Evolutionary conservation across 371 early-diverging fungal genomes (phyloP).

Genomic region (Mortierella sp.): DNA sequence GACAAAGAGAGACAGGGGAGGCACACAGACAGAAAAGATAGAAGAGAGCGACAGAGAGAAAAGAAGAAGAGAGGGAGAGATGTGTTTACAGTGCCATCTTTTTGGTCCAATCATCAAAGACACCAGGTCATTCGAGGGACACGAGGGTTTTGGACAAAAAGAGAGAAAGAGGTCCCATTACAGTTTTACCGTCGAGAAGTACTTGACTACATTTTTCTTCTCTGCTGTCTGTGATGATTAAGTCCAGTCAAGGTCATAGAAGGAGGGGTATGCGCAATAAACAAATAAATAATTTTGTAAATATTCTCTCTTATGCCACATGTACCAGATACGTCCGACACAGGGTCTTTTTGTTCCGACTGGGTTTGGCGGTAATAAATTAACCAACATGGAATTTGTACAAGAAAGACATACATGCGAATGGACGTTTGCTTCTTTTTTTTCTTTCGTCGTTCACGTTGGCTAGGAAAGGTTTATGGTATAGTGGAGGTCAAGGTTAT

Average conservation of each 20-base stretch:
- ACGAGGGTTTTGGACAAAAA: too few relatives aligned
- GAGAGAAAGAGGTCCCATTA: neutral
- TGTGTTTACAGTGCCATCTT: neutral
- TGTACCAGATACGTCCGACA: neutral
- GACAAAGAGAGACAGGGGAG: neutral
- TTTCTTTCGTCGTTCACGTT: too few relatives aligned
- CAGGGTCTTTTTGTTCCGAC: neutral
- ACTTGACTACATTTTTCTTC: neutral
- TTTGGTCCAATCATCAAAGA: neutral
- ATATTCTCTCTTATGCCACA: too few relatives aligned
- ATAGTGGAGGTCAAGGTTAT: too few relatives aligned
- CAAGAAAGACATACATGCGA: neutral
- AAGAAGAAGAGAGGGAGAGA: too few relatives aligned
- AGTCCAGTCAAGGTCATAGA: neutral
- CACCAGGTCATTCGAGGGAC: neutral
- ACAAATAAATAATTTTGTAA: slow-evolving; percentile 5
- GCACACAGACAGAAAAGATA: neutral
- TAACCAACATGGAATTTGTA: too few relatives aligned
- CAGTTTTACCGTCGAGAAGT: slow-evolving; percentile 1
- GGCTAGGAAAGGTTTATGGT: too few relatives aligned
- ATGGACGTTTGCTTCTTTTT: neutral
- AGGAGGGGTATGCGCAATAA: neutral
- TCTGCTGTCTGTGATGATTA: neutral
- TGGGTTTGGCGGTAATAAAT: too few relatives aligned
- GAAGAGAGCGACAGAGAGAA: neutral